Base-by-base conservation (phyloP, 148 eudicot species). In the Cornus controversa region DNA sequence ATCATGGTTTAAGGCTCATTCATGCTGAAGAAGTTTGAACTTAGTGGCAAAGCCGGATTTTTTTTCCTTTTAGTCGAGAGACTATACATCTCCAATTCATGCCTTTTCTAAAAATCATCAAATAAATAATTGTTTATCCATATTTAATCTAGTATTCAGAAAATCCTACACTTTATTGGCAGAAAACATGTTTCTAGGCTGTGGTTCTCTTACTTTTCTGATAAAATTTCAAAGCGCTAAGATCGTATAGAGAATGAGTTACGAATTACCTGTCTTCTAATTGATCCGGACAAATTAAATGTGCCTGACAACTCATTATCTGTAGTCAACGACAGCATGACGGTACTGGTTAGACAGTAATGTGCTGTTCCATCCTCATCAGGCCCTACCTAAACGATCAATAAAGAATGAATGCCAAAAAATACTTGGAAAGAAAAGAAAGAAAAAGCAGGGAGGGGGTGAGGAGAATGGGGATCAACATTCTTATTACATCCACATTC, bases 241-340 rank as follows among this genome's bases (percentile, higher is more conserved):
- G n/a, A 67, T 22, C 66, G 37, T 8, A 76, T 60, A 60, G 22
- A 4, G 24, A 60, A 13, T 1, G 10, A 31, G 62, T 31, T 81
- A 96, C 99, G 10, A 31, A 53, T 31, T 81, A 96, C 99, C 99
- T 96, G 99, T 92, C 99, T 89, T 85, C 99, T 89, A 72, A 96
- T 93, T 77, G 99, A 96, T 73, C 99, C 99, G 8, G 99, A 93
- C 83, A 96, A 85, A 83, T 88, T 89, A 85, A 96, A 96, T 73
- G 89, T 82, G 76, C 99, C 99, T 73, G 90, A 87, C 5, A 91
- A 88, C 63, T 90, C 91, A 75, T 91, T 86, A 79, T 88, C 84
- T 67, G 99, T 90, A 53, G 98, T 96, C 88, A 96, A 82, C 70
- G 99, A 91, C 36, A 96, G 90, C 98, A 96, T 96, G 64, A 96